Evolutionary conservation across 345 rosid genomes (phyloP).

Genomic region (Kernera saxatilis): DNA sequence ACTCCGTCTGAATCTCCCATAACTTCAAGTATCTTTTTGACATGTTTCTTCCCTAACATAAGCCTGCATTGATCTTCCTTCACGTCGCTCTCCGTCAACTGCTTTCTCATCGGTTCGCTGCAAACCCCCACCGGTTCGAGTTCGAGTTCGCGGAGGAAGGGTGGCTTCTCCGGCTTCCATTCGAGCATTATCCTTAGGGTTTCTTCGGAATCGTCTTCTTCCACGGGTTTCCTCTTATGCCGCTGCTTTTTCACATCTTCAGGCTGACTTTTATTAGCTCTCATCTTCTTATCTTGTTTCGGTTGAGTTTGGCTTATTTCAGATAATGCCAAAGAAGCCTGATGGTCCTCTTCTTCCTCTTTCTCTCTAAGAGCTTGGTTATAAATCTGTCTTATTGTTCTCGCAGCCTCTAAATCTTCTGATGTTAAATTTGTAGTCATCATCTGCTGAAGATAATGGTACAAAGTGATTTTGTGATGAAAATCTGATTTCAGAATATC

Average conservation of each 20-base stretch:
- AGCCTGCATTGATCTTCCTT: neutral
- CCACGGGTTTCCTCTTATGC: no score
- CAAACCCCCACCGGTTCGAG: neutral
- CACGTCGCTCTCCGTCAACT: neutral
- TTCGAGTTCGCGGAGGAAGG: no score
- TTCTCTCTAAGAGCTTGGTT: no score
- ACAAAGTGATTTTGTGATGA: no score
- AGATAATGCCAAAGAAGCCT: neutral
- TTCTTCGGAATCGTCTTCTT: neutral
- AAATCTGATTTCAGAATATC: no score
- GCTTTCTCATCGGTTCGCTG: neutral
- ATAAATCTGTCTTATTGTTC: no score
- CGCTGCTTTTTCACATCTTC: neutral
- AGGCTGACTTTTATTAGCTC: neutral
- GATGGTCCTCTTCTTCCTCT: no score
- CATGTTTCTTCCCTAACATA: neutral
- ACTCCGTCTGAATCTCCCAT: neutral
- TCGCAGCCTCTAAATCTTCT: no score
- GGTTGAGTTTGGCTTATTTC: neutral
- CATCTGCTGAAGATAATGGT: no score
- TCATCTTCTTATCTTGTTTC: neutral
- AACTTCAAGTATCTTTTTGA: neutral
- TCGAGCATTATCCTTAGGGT: neutral
- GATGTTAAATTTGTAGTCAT: no score
- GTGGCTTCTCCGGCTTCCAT: no score